These are phyloP conservation scores for Musa troglodytarum DNA, from an alignment of 176 grass and related monocot species.

Conservation along the genomic window DNA sequence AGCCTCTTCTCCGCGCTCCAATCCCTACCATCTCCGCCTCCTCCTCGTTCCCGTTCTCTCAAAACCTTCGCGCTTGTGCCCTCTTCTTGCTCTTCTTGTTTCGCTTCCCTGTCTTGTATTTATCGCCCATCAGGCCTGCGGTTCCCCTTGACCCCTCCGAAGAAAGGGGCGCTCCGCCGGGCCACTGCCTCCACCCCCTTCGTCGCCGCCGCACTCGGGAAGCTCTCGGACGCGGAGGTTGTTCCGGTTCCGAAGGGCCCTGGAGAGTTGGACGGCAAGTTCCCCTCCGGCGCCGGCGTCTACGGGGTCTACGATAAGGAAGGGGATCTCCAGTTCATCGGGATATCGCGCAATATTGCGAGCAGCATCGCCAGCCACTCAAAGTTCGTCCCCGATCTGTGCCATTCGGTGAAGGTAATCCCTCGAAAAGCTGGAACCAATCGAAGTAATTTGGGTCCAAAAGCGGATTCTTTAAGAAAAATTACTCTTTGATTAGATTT, in stretches of 20 bases:
- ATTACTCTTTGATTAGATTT: too few relatives aligned
- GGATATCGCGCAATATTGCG: conserved; percentile 73
- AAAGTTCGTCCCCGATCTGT: conserved; percentile 55
- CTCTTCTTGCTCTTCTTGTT: conserved; percentile 3
- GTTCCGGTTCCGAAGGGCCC: conserved; percentile 36
- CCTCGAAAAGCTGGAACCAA: background rate
- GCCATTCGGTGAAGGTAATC: conserved; percentile 63
- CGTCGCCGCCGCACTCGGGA: background rate
- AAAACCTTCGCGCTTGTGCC: background rate
- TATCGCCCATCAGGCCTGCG: background rate
- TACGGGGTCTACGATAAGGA: conserved; percentile 56
- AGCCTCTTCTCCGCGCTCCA: conserved; percentile 20
- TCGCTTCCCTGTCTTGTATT: background rate
- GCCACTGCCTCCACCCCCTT: background rate
- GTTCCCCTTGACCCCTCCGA: conserved; percentile 20
- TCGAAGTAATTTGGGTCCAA: background rate
- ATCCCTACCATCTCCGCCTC: conserved; percentile 5
- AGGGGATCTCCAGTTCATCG: conserved; percentile 65
- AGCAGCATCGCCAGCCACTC: conserved; percentile 62
- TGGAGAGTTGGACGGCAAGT: conserved; percentile 15
- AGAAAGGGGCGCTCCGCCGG: background rate
- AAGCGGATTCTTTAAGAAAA: background rate
- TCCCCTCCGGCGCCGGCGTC: conserved; percentile 45
- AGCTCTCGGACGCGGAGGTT: conserved; percentile 33
- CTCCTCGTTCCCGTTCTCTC: background rate